A percentile compares a stretch with the other conserved stretches of the same genome.
Evolutionary conservation across 2,329 filamentous ascomycete genomes (phyloP).

Genomic region (Bipolaris gigantea): DNA sequence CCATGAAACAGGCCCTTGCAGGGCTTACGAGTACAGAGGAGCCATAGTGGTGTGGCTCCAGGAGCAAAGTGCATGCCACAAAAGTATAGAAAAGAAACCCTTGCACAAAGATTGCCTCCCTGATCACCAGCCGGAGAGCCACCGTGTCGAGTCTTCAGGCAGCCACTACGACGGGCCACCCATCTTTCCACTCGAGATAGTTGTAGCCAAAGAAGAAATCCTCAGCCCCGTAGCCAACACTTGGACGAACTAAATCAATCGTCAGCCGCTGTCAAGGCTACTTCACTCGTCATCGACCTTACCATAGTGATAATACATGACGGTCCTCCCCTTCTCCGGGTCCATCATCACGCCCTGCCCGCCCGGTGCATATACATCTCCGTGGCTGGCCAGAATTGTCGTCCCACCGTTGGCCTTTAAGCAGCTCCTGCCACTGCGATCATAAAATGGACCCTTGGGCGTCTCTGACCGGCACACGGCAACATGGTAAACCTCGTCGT

Average conservation of each 20-base stretch:
- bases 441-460: conserved; percentile 55
- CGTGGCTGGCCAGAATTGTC: conserved; percentile 61
- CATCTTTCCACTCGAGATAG: conserved; percentile 32
- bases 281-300: neutral
- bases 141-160: neutral
- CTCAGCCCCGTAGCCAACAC: conserved; percentile 26
- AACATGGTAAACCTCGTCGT: conserved; percentile 64
- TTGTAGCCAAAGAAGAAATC: conserved; percentile 39
- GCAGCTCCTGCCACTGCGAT: conserved; percentile 28
- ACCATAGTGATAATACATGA: conserved; percentile 42
- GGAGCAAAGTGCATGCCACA: neutral
- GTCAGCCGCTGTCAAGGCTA: conserved; percentile 3
- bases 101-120: neutral
- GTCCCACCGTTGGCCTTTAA: conserved; percentile 61
- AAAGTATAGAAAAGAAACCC: neutral
- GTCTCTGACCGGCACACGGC: conserved; percentile 60
- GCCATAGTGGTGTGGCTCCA: neutral
- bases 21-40: neutral
- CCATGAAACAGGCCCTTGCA: neutral
- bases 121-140: neutral
- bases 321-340: conserved; percentile 16
- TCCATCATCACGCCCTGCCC: conserved; percentile 35
- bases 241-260: conserved; percentile 21
- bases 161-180: conserved; percentile 33
- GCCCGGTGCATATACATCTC: conserved; percentile 40